phyloP scores from a whole-genome alignment of 1,284 basidiomycete genomes.

The Erythrobasidium hasegawianum region DNA sequence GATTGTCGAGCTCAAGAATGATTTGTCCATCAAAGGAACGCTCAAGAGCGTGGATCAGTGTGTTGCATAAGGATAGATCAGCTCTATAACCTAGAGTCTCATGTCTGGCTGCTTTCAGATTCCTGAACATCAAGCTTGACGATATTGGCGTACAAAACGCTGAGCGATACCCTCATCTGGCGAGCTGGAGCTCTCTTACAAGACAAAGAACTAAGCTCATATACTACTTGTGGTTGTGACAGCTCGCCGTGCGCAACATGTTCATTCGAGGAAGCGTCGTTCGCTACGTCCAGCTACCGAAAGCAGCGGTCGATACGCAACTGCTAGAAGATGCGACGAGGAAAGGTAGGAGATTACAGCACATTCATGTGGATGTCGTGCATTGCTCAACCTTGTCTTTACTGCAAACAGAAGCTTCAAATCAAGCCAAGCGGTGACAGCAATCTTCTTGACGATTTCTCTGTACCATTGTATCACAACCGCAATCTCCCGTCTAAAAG shows the following conservation, averaged over 20 bases:
- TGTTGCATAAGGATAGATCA: constrained; percentile 49
- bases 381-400: background rate
- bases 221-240: constrained; percentile 38
- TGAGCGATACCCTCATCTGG: constrained; percentile 95
- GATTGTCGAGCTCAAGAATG: constrained; percentile 98
- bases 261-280: constrained; percentile 99
- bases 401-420: constrained; percentile 18
- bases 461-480: no score
- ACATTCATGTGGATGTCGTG: background rate
- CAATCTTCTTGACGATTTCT: no score
- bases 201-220: background rate
- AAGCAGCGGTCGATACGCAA: constrained; percentile 91
- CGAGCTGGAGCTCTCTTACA: constrained; percentile 49
- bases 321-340: constrained; percentile 94
- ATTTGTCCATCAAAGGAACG: constrained; percentile 92
- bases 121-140: constrained; percentile 94
- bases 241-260: constrained; percentile 99
- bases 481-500: no score
- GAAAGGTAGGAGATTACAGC: constrained; percentile 57
- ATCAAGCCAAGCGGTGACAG: constrained; percentile 27
- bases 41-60: constrained; percentile 98
- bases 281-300: constrained; percentile 90
- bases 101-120: constrained; percentile 56
- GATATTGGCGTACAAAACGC: constrained; percentile 90
- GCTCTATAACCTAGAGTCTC: background rate